Conservation (phyloP, 495 filamentous ascomycete species). For the Terfezia boudieri region DNA sequence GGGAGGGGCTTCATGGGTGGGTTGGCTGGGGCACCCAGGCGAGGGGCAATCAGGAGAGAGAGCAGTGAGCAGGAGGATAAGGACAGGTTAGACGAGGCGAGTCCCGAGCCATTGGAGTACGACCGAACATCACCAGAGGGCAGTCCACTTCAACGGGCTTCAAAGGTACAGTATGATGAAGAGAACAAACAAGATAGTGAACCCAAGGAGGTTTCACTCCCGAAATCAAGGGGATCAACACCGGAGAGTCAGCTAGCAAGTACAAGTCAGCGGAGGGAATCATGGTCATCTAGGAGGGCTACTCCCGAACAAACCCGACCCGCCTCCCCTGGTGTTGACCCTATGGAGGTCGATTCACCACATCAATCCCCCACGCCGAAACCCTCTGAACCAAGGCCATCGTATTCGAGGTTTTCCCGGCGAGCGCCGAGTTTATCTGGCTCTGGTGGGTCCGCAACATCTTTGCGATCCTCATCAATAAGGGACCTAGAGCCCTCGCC, state of each 20-base stretch:
- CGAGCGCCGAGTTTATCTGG: neutral
- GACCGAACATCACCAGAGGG: neutral
- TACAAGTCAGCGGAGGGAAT: constrained; percentile 3
- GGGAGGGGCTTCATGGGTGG: constrained; percentile 14
- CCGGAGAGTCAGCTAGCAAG: constrained; percentile 1
- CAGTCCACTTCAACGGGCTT: no score
- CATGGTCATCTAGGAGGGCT: constrained; percentile 11
- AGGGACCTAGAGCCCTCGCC: no score
- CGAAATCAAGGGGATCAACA: constrained; percentile 1
- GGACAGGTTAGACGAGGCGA: constrained; percentile 12
- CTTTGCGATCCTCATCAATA: no score
- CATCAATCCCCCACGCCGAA: neutral
- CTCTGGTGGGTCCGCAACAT: neutral
- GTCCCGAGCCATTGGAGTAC: neutral
- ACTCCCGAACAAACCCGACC: constrained; percentile 1
- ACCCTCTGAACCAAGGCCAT: neutral
- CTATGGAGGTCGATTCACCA: no score
- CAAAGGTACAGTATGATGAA: no score
- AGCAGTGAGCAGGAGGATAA: constrained; percentile 9
- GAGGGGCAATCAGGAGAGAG: constrained; percentile 12
- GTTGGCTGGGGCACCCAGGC: constrained; percentile 14
- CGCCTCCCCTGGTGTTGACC: no score
- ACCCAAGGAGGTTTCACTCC: neutral
- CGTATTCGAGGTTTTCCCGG: neutral
- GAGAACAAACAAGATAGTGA: no score